Percentiles rank a stretch among this genome's conserved stretches.
Conservation (phyloP, 148 eudicot species). For the Oxyria digyna region DNA sequence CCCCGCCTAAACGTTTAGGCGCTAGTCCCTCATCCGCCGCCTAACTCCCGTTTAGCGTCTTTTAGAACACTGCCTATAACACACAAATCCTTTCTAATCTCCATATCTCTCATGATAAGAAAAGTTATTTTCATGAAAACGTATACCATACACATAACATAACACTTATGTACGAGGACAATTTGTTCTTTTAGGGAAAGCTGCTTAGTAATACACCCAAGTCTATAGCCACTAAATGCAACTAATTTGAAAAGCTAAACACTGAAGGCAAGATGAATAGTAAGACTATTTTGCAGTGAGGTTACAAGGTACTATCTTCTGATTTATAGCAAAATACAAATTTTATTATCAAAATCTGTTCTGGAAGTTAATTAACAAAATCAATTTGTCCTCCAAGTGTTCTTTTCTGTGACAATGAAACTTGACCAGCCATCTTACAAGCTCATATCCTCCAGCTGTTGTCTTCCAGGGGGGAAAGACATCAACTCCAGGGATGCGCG, state of each 20-base stretch:
- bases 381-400: slow-evolving; percentile 5
- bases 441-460: not conserved
- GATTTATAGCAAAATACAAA: slow-evolving; percentile 4
- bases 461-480: not conserved
- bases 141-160: too few species aligned
- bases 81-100: too few species aligned
- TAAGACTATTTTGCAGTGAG: slow-evolving; percentile 1
- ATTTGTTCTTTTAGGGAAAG: too few species aligned
- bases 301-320: not conserved
- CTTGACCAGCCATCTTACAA: slow-evolving; percentile 1
- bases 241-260: not conserved
- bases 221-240: not conserved
- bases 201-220: too few species aligned
- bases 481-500: not conserved
- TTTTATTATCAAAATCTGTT: slow-evolving; percentile 7
- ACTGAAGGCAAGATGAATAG: not conserved
- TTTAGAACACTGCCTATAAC: too few species aligned
- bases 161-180: too few species aligned
- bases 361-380: not conserved
- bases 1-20: too few species aligned
- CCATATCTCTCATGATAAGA: too few species aligned
- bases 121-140: too few species aligned
- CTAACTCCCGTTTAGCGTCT: too few species aligned
- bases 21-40: too few species aligned
- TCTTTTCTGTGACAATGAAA: not conserved